Evolutionary conservation across 139 green algal species (phyloP), one percentile per base, ranked within the genome.

Genomic region (Auxenochlorella pyrenoidosa): DNA sequence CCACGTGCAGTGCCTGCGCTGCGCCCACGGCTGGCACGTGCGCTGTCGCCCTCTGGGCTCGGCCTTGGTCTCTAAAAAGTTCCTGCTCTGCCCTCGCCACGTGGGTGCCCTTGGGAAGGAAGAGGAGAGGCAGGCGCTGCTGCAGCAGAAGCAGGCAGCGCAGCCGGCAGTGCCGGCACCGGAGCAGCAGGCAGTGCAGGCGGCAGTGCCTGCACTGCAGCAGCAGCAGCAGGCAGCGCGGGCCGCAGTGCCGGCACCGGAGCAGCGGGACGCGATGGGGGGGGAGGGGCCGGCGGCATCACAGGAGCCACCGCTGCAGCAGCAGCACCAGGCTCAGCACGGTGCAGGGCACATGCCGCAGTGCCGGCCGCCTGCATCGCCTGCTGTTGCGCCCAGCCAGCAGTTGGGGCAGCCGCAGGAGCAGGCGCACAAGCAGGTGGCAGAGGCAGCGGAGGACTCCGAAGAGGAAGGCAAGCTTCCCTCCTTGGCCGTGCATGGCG

Each of bases 1-100:
- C 51, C 51, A 40, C 60, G 2, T 76, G 80, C 86, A 86, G 21
- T 94, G 91, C 86, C 84, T 87, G 47, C 75, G 79, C 30, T 94
- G 91, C 84, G 65, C 84, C 40, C 47, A 40, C 12, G 88, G 79
- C 54, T 94, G 82, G 82, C 91, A 94, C 71, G 43, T 66, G 36
- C 91, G 78, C 82, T 93, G 79, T 18, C 63, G 43, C n/a, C 89
- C 86, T 0, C 34, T 60, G 32, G 54, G 63, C 43, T 58, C 65
- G 0, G 34, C 40, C 21, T 24, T 87, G 0, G 73, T 91, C 36
- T 89, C 82, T 10, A 91, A 87, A 59, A 88, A 88, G 82, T 82
- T 83, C 19, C 70, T 91, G 21, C 26, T 91, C 5, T 92, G 89
- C 82, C 44, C 77, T 21, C 60, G 82, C 22, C 79, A 85, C 8